Evolutionary conservation across 768 basidiomycete genomes (phyloP), one percentile per base, ranked within the genome.

Genomic region (Russula sp.): DNA sequence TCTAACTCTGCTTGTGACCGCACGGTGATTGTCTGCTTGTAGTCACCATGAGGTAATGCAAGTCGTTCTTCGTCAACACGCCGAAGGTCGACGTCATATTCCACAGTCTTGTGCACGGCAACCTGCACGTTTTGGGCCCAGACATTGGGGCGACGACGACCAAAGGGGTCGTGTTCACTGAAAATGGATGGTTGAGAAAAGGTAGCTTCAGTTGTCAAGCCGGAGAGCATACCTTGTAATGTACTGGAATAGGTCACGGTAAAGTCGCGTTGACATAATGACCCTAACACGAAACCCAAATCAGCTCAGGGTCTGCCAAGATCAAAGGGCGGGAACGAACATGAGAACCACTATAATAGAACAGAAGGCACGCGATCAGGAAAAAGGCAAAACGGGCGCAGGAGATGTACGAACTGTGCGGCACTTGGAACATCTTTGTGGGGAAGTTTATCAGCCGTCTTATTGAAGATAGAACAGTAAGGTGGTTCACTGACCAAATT

Each of bases 341-440:
- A 64, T 59, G 22, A 65, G 63, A 34, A 65, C 65, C 65, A 65
- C 65, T 65, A 25, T 29, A 55, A 54, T 39, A 16, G 32, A 47
- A 16, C 34, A 34, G 10, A 34, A 34, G 48, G 7, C 8, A 34
- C 43, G n/a, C 22, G 32, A 49, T 64, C 18, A 57, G 29, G 13
- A 54, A 25, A 25, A 34, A 49, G 14, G 38, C 18, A 32, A 56
- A 29, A 42, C 16, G 29, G 20, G n/a, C 25, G 38, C n/a, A 20
- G 53, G 45, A 56, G 47, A 18, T 43, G 29, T 29, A 65, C 65
- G 56, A 49, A 65, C 65, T 59, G 53, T 65, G 65, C 0, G 65
- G 65, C 13, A 65, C 65, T 59, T 65, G 61, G 34, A 65, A 65
- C 65, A 65, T 65, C 65, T 65, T n/a, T 29, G 32, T 25, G 41